Conservation (phyloP, 2,329 filamentous ascomycete species). For the Aspergillus japonicus region DNA sequence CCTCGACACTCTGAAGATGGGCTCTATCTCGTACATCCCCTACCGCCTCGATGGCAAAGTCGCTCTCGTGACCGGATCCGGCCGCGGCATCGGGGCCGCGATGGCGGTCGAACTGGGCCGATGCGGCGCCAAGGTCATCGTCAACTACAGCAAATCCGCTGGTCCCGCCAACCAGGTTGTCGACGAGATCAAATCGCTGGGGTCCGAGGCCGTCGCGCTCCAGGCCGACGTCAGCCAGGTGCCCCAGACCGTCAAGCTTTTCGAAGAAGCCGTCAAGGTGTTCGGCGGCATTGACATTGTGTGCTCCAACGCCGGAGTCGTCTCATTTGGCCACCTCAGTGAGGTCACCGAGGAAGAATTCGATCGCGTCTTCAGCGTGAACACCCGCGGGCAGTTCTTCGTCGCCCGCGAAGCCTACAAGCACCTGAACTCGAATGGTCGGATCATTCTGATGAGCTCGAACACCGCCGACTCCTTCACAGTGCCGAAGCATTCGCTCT, state of each 20-base stretch:
- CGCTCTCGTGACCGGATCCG: constrained; percentile 36
- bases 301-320: constrained; percentile 36
- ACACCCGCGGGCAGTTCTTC: constrained; percentile 64
- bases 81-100: constrained; percentile 44
- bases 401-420: constrained; percentile 66
- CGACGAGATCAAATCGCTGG: constrained; percentile 62
- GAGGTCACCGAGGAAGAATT: constrained; percentile 34
- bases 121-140: constrained; percentile 40
- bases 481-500: constrained; percentile 69
- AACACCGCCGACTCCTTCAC: constrained; percentile 63
- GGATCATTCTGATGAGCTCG: constrained; percentile 72
- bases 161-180: constrained; percentile 66
- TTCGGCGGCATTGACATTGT: constrained; percentile 70
- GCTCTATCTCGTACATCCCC: background rate
- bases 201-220: constrained; percentile 62
- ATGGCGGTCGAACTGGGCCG: constrained; percentile 43
- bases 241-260: constrained; percentile 61
- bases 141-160: constrained; percentile 57
- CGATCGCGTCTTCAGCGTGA: constrained; percentile 59
- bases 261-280: constrained; percentile 61
- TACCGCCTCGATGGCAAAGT: constrained; percentile 36
- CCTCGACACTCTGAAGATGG: background rate
- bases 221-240: constrained; percentile 68
- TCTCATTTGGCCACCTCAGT: constrained; percentile 43
- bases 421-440: constrained; percentile 66